phyloP scores from a whole-genome alignment of 768 basidiomycete species.

The Tubosaeta brunneosetosa region DNA sequence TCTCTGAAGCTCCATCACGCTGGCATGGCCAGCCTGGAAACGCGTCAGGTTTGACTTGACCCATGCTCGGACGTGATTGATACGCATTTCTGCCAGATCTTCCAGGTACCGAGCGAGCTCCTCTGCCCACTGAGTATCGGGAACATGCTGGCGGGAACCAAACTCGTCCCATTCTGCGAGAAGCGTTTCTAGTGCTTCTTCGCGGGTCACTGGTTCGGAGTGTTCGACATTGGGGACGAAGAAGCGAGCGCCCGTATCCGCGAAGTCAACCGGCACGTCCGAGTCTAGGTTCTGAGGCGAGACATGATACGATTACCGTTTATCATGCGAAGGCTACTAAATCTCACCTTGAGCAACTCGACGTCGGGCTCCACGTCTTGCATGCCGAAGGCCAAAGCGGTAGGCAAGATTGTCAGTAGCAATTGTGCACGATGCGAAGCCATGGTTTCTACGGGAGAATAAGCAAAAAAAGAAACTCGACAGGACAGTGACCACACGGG shows the following conservation, averaged over 20 bases:
- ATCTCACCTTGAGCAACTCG: constrained; percentile 47
- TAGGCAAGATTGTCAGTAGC: constrained; percentile 38
- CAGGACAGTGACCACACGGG: constrained; percentile 37
- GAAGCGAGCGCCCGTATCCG: constrained; percentile 36
- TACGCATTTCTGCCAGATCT: constrained; percentile 40
- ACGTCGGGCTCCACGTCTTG: constrained; percentile 41
- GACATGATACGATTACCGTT: neutral
- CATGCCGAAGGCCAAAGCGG: constrained; percentile 46
- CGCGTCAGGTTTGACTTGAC: constrained; percentile 43
- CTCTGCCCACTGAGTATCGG: constrained; percentile 42
- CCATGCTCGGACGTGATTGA: constrained; percentile 49
- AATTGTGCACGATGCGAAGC: constrained; percentile 42
- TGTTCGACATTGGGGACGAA: constrained; percentile 23
- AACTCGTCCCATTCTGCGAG: constrained; percentile 29
- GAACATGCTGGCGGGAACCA: constrained; percentile 28
- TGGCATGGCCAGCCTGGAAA: constrained; percentile 44
- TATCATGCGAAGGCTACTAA: neutral
- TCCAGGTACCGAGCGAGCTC: constrained; percentile 39
- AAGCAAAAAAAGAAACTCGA: neutral
- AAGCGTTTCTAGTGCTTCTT: constrained; percentile 13
- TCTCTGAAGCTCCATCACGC: constrained; percentile 42
- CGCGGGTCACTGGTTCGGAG: constrained; percentile 11
- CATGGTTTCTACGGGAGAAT: constrained; percentile 37
- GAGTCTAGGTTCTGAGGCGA: constrained; percentile 50
- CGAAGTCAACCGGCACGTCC: constrained; percentile 34